Evolutionary conservation across 2,329 filamentous ascomycete genomes (phyloP).

Genomic region (Fusarium denticulatum): DNA sequence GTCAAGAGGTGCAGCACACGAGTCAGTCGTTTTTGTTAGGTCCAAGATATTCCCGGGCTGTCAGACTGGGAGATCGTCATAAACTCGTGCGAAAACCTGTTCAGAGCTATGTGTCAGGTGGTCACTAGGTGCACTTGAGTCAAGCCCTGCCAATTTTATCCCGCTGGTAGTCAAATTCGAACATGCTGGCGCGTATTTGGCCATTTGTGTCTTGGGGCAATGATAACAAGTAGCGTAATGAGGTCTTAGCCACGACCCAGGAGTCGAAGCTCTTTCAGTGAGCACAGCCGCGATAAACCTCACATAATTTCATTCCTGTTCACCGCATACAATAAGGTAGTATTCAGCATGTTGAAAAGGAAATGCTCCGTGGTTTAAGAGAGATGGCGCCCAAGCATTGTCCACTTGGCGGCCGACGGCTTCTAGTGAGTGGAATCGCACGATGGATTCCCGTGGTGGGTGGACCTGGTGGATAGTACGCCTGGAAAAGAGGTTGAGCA

Average conservation of each 20-base stretch:
- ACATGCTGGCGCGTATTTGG: not conserved
- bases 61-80: not conserved
- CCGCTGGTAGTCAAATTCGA: not conserved
- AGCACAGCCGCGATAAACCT: not conserved
- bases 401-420: conserved; percentile 34
- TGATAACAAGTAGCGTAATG: not conserved
- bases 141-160: not conserved
- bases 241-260: not conserved
- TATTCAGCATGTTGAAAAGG: not conserved
- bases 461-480: conserved; percentile 19
- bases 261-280: not conserved
- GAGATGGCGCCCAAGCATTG: conserved; percentile 28
- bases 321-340: not conserved
- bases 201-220: not conserved
- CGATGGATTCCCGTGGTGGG: conserved; percentile 30
- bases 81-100: not conserved
- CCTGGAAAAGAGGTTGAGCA: conserved; percentile 22
- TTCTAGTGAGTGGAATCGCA: conserved; percentile 21
- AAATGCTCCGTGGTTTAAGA: conserved; percentile 6
- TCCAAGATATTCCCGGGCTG: conserved; percentile 14
- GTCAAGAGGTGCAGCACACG: not conserved
- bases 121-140: not conserved
- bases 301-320: not conserved
- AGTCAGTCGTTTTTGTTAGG: conserved; percentile 6
- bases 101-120: not conserved